Base-by-base conservation (phyloP, 805 yeast genomes). In the Candida pseudofarinosa region DNA sequence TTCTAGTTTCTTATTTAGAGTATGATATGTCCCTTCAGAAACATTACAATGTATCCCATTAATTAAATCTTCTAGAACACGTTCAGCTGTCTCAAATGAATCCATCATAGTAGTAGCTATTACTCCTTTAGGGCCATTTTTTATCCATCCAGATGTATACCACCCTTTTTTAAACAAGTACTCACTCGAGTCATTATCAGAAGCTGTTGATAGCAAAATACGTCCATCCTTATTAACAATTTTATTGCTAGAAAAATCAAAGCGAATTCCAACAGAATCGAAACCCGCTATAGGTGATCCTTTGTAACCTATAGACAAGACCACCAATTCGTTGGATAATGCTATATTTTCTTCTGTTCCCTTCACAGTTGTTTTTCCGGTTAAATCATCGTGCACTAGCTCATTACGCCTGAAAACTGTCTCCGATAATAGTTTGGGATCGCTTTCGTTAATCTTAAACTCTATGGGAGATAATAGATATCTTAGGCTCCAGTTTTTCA, bases 121-220 rank as follows among this genome's bases (percentile, higher is more conserved):
- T 3, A 88, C 95, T 1, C 99, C 99, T 20, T 76, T 76, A 5
- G 96, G 85, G 1, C 96, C 95, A 40, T 77, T 81, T 43, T 85
- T 80, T 37, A 89, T 82, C 99, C 99, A 93, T 0, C 99, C 99
- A 6, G 89, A 70, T 2, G 86, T 81, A 53, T 89, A 91, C 45
- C 88, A 65, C 0, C 88, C 84, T 2, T 55, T 56, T 36, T 58
- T 51, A 35, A 53, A 57, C 57, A 65, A 20, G 6, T 51, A 42
- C 18, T 50, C 48, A 59, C 52, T 31, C 47, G 51, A 34, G 41
- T 46, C 47, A 5, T 54, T 43, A n/a, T 44, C 53, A 10, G 43
- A 36, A 3, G 60, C 39, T 4, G 46, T 33, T 2, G 39, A 35
- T 5, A 56, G 39, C 26, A 56, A 44, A 5, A 68, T 45, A 33